phyloP scores from a whole-genome alignment of 805 yeast genomes.

The Wickerhamomyces pijperi region DNA sequence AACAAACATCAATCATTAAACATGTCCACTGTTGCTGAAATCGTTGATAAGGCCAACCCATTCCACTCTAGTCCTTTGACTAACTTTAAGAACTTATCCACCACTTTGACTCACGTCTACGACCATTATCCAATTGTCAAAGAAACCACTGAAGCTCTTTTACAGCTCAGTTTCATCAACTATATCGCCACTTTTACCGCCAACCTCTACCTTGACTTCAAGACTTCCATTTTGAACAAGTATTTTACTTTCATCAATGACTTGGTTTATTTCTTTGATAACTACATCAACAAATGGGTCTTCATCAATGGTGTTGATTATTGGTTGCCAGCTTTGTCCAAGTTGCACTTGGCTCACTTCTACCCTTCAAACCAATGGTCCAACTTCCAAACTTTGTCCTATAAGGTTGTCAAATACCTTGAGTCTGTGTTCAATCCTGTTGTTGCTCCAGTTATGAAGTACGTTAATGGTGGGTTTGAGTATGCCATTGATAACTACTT shows the following conservation, averaged over 20 bases:
- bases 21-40: slow-evolving; percentile 4
- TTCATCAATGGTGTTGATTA: neutral
- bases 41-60: neutral
- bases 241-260: neutral
- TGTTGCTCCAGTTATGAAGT: neutral
- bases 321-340: neutral
- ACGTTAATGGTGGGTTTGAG: neutral
- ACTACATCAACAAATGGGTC: neutral
- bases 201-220: neutral
- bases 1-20: no score
- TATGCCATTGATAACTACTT: neutral
- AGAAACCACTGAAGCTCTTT: neutral
- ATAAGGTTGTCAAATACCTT: neutral
- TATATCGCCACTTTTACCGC: neutral
- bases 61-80: neutral
- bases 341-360: neutral
- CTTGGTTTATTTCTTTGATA: neutral
- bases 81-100: neutral
- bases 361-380: neutral
- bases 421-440: neutral
- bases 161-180: neutral
- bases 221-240: neutral
- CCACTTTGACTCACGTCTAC: neutral
- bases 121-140: neutral
- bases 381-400: neutral